Percentiles rank a stretch among this genome's conserved stretches.
Evolutionary conservation across 169 alveolate species (phyloP).

Genomic region (Eimeria nieschulzi): DNA sequence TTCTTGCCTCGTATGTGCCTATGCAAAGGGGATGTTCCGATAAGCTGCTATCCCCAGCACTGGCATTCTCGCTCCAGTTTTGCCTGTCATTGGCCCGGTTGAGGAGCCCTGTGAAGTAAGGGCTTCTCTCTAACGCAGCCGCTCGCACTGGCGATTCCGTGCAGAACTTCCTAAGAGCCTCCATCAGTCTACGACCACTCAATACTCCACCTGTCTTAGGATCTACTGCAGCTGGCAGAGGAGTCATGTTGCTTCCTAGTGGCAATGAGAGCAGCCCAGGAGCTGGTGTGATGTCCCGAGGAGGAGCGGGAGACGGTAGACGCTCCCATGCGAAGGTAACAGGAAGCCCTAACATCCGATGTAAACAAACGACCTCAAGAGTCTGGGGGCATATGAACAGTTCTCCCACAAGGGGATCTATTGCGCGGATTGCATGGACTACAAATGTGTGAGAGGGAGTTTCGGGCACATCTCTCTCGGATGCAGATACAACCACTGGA

Average conservation of each 20-base stretch:
- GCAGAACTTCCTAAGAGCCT: constrained; percentile 13
- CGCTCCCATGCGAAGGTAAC: constrained; percentile 21
- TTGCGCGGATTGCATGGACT: constrained; percentile 39
- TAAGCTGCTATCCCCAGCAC: not conserved
- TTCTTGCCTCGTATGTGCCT: not conserved
- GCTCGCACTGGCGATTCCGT: not conserved
- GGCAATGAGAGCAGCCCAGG: constrained; percentile 7
- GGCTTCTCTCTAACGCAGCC: not conserved
- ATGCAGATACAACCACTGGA: not conserved
- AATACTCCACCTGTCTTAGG: constrained; percentile 21
- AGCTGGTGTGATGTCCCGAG: not conserved
- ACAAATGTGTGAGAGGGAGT: not conserved
- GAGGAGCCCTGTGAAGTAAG: not conserved
- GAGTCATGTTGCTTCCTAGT: not conserved
- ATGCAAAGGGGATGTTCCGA: not conserved
- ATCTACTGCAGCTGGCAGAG: constrained; percentile 45
- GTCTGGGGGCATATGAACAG: constrained; percentile 49
- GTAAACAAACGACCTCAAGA: constrained; percentile 31
- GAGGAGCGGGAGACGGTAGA: not conserved
- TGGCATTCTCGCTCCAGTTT: not conserved
- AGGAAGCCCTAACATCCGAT: constrained; percentile 51
- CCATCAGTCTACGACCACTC: constrained; percentile 27
- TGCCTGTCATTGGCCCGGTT: not conserved
- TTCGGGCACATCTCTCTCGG: not conserved
- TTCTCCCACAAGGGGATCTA: constrained; percentile 53